Percentiles rank a stretch among this genome's conserved stretches.
Conservation (phyloP, 2,329 filamentous ascomycete genomes). For the Acarospora socialis region DNA sequence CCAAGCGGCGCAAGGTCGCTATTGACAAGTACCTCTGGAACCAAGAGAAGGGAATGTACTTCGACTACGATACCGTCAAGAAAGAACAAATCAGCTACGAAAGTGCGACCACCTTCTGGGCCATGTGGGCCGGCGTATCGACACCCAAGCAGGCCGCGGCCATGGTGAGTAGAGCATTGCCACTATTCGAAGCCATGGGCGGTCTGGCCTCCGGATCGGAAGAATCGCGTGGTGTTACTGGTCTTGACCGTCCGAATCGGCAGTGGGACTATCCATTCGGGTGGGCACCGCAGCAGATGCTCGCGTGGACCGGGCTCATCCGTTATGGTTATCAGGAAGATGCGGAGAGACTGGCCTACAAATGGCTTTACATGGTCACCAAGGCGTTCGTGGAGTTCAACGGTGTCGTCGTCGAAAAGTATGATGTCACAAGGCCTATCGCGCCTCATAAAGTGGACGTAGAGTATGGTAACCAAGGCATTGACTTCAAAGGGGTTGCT, state of each 20-base stretch:
- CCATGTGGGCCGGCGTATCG: slow-evolving; percentile 86
- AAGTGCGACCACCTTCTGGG: slow-evolving; percentile 88
- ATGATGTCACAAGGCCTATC: slow-evolving; percentile 80
- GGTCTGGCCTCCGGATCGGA: slow-evolving; percentile 83
- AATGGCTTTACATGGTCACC: slow-evolving; percentile 97
- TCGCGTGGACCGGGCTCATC: slow-evolving; percentile 86
- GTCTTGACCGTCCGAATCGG: slow-evolving; percentile 73
- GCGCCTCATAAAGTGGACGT: slow-evolving; percentile 91
- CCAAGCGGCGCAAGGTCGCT: slow-evolving; percentile 64
- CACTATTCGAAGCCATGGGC: slow-evolving; percentile 75
- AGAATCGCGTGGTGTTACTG: slow-evolving; percentile 67
- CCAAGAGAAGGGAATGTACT: slow-evolving; percentile 85
- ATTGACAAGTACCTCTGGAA: slow-evolving; percentile 95
- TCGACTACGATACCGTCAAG: slow-evolving; percentile 84
- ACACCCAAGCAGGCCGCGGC: slow-evolving; percentile 73
- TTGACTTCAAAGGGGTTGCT: slow-evolving; percentile 89
- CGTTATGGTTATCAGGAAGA: slow-evolving; percentile 87
- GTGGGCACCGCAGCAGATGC: slow-evolving; percentile 97
- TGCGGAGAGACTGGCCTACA: slow-evolving; percentile 78
- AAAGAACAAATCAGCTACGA: slow-evolving; percentile 74
- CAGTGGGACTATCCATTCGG: slow-evolving; percentile 99
- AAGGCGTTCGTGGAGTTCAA: slow-evolving; percentile 98
- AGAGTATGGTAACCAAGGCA: slow-evolving; percentile 93
- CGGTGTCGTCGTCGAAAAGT: slow-evolving; percentile 96
- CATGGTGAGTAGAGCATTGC: slow-evolving; percentile 68